Conservation (phyloP, 83 land plant species). For the Diphasiastrum complanatum region DNA sequence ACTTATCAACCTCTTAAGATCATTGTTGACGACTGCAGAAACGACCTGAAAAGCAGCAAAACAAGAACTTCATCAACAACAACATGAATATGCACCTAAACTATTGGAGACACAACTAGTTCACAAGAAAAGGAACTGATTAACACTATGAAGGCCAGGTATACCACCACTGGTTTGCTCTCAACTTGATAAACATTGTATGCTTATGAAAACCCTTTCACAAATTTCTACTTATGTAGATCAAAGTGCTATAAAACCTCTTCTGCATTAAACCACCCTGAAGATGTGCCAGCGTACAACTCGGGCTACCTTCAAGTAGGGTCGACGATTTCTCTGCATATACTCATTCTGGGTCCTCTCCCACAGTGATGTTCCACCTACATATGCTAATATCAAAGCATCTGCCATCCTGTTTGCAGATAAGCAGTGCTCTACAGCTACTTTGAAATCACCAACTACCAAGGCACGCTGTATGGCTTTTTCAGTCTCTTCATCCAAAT, state of each 20-base stretch:
- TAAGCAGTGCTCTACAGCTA: slow-evolving; percentile 67
- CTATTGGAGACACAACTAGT: too few species aligned
- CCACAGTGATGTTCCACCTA: slow-evolving; percentile 70
- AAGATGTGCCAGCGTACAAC: too few species aligned
- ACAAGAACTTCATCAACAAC: too few species aligned
- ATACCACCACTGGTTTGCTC: too few species aligned
- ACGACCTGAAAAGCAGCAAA: slow-evolving; percentile 49
- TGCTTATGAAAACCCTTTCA: too few species aligned
- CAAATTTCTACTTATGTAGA: too few species aligned
- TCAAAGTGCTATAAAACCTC: too few species aligned
- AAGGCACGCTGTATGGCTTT: slow-evolving; percentile 63
- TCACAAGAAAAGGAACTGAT: too few species aligned
- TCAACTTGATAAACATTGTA: too few species aligned
- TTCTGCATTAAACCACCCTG: too few species aligned
- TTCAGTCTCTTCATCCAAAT: slow-evolving; percentile 42
- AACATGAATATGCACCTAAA: too few species aligned
- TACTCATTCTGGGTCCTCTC: slow-evolving; percentile 81
- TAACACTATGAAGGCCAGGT: too few species aligned
- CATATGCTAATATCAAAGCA: slow-evolving; percentile 83
- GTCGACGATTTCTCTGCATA: slow-evolving; percentile 45
- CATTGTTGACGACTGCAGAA: slow-evolving; percentile 72
- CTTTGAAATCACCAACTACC: slow-evolving; percentile 82
- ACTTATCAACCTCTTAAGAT: slow-evolving; percentile 67
- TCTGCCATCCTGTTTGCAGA: slow-evolving; percentile 80
- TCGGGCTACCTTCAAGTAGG: slow-evolving; percentile 67